A percentile compares a stretch with the other conserved stretches of the same genome.
phyloP scores from a whole-genome alignment of 345 rosid species.

The Eucalyptus urophylla region DNA sequence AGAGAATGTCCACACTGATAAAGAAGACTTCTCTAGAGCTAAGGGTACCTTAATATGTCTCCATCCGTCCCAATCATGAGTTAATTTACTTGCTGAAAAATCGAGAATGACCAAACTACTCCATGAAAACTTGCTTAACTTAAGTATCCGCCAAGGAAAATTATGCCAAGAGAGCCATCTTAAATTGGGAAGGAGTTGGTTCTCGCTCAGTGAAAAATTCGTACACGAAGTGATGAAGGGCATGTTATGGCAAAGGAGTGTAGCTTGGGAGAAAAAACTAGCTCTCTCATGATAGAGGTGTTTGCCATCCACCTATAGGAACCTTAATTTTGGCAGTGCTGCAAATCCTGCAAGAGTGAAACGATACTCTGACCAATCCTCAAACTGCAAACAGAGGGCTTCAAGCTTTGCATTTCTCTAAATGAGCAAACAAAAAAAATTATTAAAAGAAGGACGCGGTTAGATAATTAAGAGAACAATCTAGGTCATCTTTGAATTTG shows the following conservation, averaged over 20 bases:
- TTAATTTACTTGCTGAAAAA: not conserved
- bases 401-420: not conserved
- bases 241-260: not conserved
- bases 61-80: not conserved
- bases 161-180: not conserved
- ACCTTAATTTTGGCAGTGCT: not conserved
- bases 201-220: not conserved
- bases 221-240: not conserved
- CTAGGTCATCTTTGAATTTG: too few species aligned
- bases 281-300: not conserved
- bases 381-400: not conserved
- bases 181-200: not conserved
- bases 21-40: not conserved
- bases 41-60: not conserved
- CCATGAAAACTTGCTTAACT: not conserved
- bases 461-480: not conserved
- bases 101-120: not conserved
- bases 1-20: not conserved
- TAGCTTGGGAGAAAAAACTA: not conserved
- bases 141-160: not conserved
- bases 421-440: not conserved
- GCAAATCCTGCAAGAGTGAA: not conserved
- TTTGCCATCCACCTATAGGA: accelerated
- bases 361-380: not conserved
- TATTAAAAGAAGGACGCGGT: not conserved